phyloP scores from a whole-genome alignment of 2,329 filamentous ascomycete species.

The Fonsecaea nubica region DNA sequence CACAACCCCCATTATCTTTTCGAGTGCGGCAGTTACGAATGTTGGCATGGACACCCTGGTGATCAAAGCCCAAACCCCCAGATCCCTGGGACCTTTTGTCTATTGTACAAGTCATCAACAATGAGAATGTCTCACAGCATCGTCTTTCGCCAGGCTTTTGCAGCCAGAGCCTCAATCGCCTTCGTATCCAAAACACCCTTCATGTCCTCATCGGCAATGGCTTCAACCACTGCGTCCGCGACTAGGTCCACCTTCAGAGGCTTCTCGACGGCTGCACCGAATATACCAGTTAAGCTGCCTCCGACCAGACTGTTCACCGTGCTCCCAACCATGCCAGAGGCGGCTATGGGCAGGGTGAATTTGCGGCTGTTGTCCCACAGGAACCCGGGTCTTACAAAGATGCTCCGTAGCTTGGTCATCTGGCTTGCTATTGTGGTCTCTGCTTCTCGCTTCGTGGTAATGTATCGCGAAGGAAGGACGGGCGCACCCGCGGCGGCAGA shows the following conservation, averaged over 20 bases:
- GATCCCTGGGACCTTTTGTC: neutral
- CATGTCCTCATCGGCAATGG: constrained; percentile 73
- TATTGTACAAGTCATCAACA: constrained; percentile 18
- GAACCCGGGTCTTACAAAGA: constrained; percentile 87
- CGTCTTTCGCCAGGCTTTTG: constrained; percentile 82
- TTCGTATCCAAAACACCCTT: constrained; percentile 78
- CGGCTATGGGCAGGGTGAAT: constrained; percentile 84
- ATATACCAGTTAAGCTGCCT: constrained; percentile 74
- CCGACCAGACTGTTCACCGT: constrained; percentile 79
- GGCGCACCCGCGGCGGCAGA: constrained; percentile 87
- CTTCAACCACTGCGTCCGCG: constrained; percentile 87
- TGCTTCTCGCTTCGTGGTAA: constrained; percentile 89
- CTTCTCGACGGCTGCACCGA: constrained; percentile 84
- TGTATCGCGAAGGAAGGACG: constrained; percentile 82
- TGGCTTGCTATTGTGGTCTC: constrained; percentile 75
- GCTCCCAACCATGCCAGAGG: constrained; percentile 74
- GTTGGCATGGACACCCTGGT: neutral
- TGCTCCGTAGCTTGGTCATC: constrained; percentile 75
- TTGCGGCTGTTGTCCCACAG: constrained; percentile 84
- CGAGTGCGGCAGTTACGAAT: neutral
- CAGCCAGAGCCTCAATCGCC: constrained; percentile 81
- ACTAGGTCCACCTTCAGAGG: constrained; percentile 87
- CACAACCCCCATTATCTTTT: neutral
- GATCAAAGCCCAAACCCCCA: neutral
- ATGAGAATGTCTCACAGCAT: constrained; percentile 69